Base-by-base conservation (phyloP, 257 asterid species). In the Solanum corneliomulleri region DNA sequence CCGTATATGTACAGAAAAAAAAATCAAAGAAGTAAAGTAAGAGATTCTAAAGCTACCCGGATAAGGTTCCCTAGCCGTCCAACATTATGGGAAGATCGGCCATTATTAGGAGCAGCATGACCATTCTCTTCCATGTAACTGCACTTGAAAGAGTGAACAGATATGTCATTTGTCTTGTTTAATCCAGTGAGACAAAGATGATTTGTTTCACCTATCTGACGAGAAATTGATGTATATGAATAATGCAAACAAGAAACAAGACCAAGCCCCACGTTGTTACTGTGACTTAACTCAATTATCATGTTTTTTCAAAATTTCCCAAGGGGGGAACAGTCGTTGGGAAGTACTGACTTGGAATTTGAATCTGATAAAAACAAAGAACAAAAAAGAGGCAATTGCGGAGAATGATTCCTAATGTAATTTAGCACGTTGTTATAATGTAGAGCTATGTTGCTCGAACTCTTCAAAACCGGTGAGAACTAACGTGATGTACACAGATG, bases 51-150 rank as follows among this genome's bases (percentile, higher is more conserved):
- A 33, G 89, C 62, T 92, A 96, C 99, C 95, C 98, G 95, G 86
- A 97, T 92, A 87, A 97, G 98, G 91, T 88, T 95, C 84, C 99
- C 99, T 82, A 97, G 92, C 9, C 96, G 98, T 78, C 99, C 99
- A 89, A 97, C 90, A 88, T 62, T 94, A 88, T 97, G 99, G 88
- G 98, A 90, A 90, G 99, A 90, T 90, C 98, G 94, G 62, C 93
- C 94, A 90, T 94, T 96, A 88, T 74, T 94, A 52, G 94, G 88
- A 56, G 98, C 90, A 45, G 97, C 91, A 86, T 92, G 90, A 78
- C 93, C 98, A 87, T 45, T 49, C 45, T 91, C 98, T 90, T 96
- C 96, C 95, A 95, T 92, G 89, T 93, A 97, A 85, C 99, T 96
- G 91, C 87, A 86, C 31, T 86, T 87, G 49, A 47, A 85, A 68